Base-by-base conservation (phyloP, 441 rosid species). In the Biscutella laevigata region DNA sequence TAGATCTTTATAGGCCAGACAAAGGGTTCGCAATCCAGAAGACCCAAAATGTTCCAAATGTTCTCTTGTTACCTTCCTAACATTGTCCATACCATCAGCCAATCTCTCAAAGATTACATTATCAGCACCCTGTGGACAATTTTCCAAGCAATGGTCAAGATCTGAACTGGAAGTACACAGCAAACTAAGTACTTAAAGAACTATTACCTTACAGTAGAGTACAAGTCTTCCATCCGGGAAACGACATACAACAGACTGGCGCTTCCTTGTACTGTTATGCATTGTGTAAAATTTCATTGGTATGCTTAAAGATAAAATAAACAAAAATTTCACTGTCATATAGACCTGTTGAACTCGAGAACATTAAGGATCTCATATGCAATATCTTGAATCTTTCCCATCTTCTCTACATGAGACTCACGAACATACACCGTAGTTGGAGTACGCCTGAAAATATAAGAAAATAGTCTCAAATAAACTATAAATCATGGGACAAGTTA, bases 1-100 rank as follows among this genome's bases (percentile, higher is more conserved):
- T 71, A 94, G 73, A 66, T 87, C 80, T 74, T 74, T 79, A 55
- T 85, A 94, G 46, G 96, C 99, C 48, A 94, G 79, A 80, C 99
- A 94, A 64, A 94, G 99, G 55, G 99, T 90, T 22, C 99, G 96
- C 57, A 94, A 70, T 53, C 99, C 99, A 64, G 99, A 77, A 65
- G 95, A 75, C 64, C 99, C 99, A 75, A 82, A 94, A 42, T 85
- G 80, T 75, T 88, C 99, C 88, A 94, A 76, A 63, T 94, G 88
- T 43, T 73, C 92, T 74, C 86, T 70, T 12, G 86, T 85, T 48
- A 81, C 75, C 66, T 77, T 88, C 73, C 82, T 83, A 19, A 87
- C 20, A 62, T 77, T 77, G 56, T 79, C 82, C 67, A 71, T 80
- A 67, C 88, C 92, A 43, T 57, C 57, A 55, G 71, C 87, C 78